phyloP scores from a whole-genome alignment of 441 rosid species.

The Brassica hybrid region DNA sequence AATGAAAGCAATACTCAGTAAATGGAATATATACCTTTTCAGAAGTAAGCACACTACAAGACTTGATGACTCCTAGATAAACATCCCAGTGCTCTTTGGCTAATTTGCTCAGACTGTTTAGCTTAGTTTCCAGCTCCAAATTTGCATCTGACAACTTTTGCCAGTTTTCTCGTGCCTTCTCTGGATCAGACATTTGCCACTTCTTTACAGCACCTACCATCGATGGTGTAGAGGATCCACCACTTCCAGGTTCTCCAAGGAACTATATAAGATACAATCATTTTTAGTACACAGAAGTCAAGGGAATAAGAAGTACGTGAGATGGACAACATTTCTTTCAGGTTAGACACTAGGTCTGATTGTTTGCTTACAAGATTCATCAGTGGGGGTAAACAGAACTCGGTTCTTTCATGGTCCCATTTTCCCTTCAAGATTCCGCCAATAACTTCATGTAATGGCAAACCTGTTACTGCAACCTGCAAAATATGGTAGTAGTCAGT shows the following conservation, averaged over 20 bases:
- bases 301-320: slow-evolving; percentile 13
- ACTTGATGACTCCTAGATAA: slow-evolving; percentile 62
- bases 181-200: slow-evolving; percentile 91
- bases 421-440: slow-evolving; percentile 64
- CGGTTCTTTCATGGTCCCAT: slow-evolving; percentile 92
- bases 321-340: too few relatives aligned
- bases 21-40: slow-evolving; percentile 61
- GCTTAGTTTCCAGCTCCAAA: slow-evolving; percentile 74
- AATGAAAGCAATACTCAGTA: slow-evolving; percentile 2
- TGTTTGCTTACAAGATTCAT: slow-evolving; percentile 80
- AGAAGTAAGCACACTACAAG: slow-evolving; percentile 69
- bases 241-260: slow-evolving; percentile 94
- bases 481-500: slow-evolving; percentile 33
- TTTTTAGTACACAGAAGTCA: slow-evolving; percentile 23
- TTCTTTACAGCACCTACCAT: slow-evolving; percentile 98
- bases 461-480: slow-evolving; percentile 60
- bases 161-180: slow-evolving; percentile 79
- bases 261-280: slow-evolving; percentile 54
- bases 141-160: slow-evolving; percentile 76
- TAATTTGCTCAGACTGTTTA: slow-evolving; percentile 66
- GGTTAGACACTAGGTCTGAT: slow-evolving; percentile 27
- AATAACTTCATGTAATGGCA: slow-evolving; percentile 67
- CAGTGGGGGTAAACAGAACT: slow-evolving; percentile 92
- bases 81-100: slow-evolving; percentile 78
- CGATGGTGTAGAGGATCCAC: slow-evolving; percentile 97